Evolutionary conservation across 805 yeast species (phyloP), one percentile per base, ranked within the genome.

Genomic region (Candida silvatica): DNA sequence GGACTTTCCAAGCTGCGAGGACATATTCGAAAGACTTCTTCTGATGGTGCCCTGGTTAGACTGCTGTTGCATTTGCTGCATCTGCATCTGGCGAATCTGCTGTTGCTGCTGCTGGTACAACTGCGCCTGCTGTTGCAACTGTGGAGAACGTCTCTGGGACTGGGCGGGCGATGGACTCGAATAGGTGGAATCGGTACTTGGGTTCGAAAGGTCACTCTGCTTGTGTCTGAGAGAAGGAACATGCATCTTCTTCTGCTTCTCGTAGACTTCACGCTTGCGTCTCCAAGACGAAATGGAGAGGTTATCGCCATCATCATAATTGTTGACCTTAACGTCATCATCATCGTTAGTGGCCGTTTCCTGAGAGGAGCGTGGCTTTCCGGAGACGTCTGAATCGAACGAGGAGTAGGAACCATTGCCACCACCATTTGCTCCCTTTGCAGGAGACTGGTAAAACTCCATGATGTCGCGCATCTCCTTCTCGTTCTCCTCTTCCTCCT

Each of bases 271-370:
- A 41, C 77, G 51, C 46, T 72, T 72, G 20, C 63, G 57, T 29
- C 64, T 62, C 77, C 77, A 72, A 17, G 74, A 68, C 39, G 65
- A 66, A 17, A 73, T 65, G 4, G 77, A 70, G 7, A 66, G 53
- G 19, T 58, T 67, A 34, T 69, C 78, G 22, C 50, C 56, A 36
- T 58, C 60, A 20, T 51, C 60, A 35, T 43, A 57, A 36, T 56
- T 42, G 29, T 56, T 56, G 17, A 54, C 44, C 36, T 45, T 37
- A 17, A 51, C 51, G 18, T 22, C 28, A 17, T 27, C 22, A 16
- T 12, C 20, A n/a, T 11, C 14, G 15, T 31, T 37, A 17, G 34
- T 37, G 8, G 27, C 29, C 2, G 39, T 35, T 4, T 36, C 42
- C 12, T 29, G 22, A 1, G 47, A 37, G 2, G 38, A 16, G 25